Evolutionary conservation across 805 yeast species (phyloP), one percentile per base, ranked within the genome.

Genomic region (Yamadazyma scolyti): DNA sequence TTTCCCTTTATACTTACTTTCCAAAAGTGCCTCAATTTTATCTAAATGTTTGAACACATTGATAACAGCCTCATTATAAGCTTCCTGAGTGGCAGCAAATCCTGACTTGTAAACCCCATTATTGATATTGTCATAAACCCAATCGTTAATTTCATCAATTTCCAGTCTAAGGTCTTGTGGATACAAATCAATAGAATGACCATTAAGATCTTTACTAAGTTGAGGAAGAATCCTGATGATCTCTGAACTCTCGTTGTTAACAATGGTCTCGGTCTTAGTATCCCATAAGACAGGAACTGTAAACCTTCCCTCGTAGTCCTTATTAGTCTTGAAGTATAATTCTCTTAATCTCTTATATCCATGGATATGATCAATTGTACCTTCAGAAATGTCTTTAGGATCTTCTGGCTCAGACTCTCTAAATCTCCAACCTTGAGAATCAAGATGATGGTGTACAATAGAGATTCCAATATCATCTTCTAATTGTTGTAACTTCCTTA

Each of bases 281-380:
- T 90, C 97, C 93, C 95, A 90, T 46, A 90, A 67, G 2, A 89
- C 84, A 1, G 97, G 97, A 20, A 90, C 97, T 1, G 97, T 89
- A 53, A 77, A 84, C 42, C 97, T 69, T 3, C 94, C 96, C 10
- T 57, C 61, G 58, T 87, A 89, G 18, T 81, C 73, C 1, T 89
- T 80, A 31, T 86, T 68, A 6, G 84, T 84, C 56, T 78, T 79
- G 59, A 62, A 78, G 55, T 90, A 90, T 15, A 89, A 48, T 44
- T 90, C 82, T 18, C 80, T 70, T 28, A 89, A 40, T 43, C 87
- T 68, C 33, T 70, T 58, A 44, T 64, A 65, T 6, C 78, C 77
- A 50, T 84, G 72, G 23, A 81, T 37, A 10, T 75, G 61, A 34
- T 65, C 71, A 20, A 44, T 39, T 2, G 68, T 61, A 10, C 71